phyloP scores from a whole-genome alignment of 208 protist genomes.

The Trypanosoma vivax region DNA sequence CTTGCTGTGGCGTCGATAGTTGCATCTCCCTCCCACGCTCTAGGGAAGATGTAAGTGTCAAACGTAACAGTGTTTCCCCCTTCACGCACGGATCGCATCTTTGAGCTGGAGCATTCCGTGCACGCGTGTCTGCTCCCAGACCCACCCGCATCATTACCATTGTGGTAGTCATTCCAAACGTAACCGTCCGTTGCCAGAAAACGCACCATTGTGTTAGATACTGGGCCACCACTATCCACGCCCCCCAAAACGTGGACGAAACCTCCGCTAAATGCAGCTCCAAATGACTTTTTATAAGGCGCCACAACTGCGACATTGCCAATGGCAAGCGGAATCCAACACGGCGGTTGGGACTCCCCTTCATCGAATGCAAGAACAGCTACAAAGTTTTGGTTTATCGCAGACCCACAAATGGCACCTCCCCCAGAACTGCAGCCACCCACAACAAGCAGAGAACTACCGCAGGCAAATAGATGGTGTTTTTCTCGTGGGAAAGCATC shows the following conservation, averaged over 20 bases:
- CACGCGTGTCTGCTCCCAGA: too few relatives aligned
- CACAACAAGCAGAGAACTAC: slow-evolving; percentile 60
- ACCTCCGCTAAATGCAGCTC: slow-evolving; percentile 60
- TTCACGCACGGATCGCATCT: slow-evolving; percentile 35
- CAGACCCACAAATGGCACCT: slow-evolving; percentile 28
- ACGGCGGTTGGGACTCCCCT: slow-evolving; percentile 13
- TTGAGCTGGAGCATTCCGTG: slow-evolving; percentile 19
- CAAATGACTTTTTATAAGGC: slow-evolving; percentile 59
- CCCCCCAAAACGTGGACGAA: slow-evolving; percentile 85
- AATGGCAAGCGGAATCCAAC: slow-evolving; percentile 77
- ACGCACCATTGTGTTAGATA: slow-evolving; percentile 65
- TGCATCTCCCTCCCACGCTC: slow-evolving; percentile 26
- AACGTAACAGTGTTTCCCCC: slow-evolving; percentile 21
- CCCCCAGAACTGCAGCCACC: slow-evolving; percentile 54
- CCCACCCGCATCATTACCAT: too few relatives aligned
- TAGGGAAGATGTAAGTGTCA: slow-evolving; percentile 34
- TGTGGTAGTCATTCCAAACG: slow-evolving; percentile 30
- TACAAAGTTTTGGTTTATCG: slow-evolving; percentile 68
- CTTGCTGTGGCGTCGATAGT: slow-evolving; percentile 6
- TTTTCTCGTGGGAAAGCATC: slow-evolving; percentile 59
- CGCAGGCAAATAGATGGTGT: slow-evolving; percentile 64
- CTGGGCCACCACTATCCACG: slow-evolving; percentile 48
- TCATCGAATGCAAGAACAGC: slow-evolving; percentile 32
- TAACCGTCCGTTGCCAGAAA: slow-evolving; percentile 81
- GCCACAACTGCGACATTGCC: slow-evolving; percentile 66